phyloP scores from a whole-genome alignment of 805 yeast species.

The Monosporozyma servazzii region DNA sequence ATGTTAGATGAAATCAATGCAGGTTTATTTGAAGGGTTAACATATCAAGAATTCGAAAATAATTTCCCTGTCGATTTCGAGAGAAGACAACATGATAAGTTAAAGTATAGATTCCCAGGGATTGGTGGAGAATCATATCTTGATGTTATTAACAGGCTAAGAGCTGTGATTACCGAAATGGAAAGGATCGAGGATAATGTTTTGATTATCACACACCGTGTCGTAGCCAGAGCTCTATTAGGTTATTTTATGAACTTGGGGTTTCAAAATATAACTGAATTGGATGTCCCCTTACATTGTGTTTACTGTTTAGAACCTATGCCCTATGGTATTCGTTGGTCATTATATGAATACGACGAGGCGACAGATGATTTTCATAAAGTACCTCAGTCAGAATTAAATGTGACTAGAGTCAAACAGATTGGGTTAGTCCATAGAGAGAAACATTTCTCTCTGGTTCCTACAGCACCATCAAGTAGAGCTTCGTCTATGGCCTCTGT shows the following conservation, averaged over 20 bases:
- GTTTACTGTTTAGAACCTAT: constrained; percentile 83
- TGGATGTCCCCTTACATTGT: constrained; percentile 90
- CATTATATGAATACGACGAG: constrained; percentile 80
- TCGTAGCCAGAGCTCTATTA: constrained; percentile 75
- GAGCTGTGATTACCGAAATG: constrained; percentile 85
- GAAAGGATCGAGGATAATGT: constrained; percentile 87
- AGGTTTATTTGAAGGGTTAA: constrained; percentile 86
- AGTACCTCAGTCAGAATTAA: constrained; percentile 38
- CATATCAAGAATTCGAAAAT: constrained; percentile 74
- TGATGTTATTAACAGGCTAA: constrained; percentile 82
- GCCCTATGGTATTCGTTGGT: constrained; percentile 94
- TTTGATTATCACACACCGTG: constrained; percentile 78
- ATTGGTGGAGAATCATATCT: constrained; percentile 93
- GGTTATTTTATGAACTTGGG: constrained; percentile 84
- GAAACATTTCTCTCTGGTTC: constrained; percentile 63
- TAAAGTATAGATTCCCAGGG: constrained; percentile 89
- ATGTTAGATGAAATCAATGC: constrained; percentile 93
- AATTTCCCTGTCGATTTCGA: constrained; percentile 70
- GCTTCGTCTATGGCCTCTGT: constrained; percentile 1
- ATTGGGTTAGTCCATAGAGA: constrained; percentile 61
- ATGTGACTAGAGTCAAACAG: constrained; percentile 48
- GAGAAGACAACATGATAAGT: constrained; percentile 65
- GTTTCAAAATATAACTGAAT: constrained; percentile 70
- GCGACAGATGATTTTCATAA: constrained; percentile 64
- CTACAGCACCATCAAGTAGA: constrained; percentile 51